Evolutionary conservation across 2,329 filamentous ascomycete genomes (phyloP).

Genomic region (Venturiaceae sp.): DNA sequence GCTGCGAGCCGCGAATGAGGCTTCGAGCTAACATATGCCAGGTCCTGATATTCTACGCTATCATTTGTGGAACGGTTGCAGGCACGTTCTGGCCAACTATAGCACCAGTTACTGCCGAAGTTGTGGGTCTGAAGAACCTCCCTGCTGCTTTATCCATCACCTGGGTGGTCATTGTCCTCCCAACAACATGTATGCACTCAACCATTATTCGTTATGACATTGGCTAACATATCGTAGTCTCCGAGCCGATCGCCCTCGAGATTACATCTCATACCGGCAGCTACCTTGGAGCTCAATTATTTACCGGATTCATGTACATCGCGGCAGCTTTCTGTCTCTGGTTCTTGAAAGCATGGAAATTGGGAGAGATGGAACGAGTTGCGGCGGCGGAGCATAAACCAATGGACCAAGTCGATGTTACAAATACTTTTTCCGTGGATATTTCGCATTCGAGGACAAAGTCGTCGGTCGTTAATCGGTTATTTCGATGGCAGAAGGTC

Average conservation of each 20-base stretch:
- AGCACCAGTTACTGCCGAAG: slow-evolving; percentile 61
- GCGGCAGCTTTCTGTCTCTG: slow-evolving; percentile 43
- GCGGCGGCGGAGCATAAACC: background rate
- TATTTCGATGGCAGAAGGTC: background rate
- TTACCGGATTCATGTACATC: slow-evolving; percentile 53
- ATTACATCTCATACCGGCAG: slow-evolving; percentile 38
- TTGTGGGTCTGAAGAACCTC: slow-evolving; percentile 60
- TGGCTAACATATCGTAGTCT: slow-evolving; percentile 23
- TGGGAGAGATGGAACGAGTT: slow-evolving; percentile 37
- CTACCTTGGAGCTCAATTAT: slow-evolving; percentile 52
- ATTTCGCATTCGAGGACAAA: background rate
- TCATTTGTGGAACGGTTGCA: slow-evolving; percentile 56
- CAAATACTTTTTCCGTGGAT: background rate
- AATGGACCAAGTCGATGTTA: background rate
- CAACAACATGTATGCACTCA: slow-evolving; percentile 49
- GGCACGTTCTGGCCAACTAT: slow-evolving; percentile 45
- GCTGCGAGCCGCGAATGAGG: too few species aligned
- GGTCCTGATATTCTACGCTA: slow-evolving; percentile 58
- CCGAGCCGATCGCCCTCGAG: slow-evolving; percentile 45
- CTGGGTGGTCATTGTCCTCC: slow-evolving; percentile 63
- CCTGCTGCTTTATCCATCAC: slow-evolving; percentile 60
- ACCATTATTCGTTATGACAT: background rate
- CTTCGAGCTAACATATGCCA: background rate
- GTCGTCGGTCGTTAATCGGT: background rate
- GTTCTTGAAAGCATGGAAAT: slow-evolving; percentile 51